Percentiles rank a stretch among this genome's conserved stretches.
These are phyloP conservation scores for Rhododendron henanense DNA, from an alignment of 148 eudicot species.

Conservation along the genomic window DNA sequence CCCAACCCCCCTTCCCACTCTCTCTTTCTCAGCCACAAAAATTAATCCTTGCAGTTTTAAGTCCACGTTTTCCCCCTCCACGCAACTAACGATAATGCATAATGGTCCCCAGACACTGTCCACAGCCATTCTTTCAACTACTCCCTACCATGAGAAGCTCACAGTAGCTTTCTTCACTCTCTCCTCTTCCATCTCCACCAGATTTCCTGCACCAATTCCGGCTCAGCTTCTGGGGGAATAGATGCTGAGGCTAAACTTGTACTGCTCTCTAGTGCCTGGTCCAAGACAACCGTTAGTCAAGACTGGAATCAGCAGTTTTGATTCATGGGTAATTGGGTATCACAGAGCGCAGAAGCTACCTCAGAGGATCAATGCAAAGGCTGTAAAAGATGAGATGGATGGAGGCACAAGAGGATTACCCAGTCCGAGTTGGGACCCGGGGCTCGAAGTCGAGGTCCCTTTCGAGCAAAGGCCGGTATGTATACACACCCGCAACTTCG, in stretches of 20 bases:
- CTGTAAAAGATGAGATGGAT: conserved; percentile 68
- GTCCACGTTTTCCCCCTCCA: conserved; percentile 42
- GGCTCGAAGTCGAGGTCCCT: conserved; percentile 86
- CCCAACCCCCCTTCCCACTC: conserved; percentile 17
- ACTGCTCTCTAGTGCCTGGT: conserved; percentile 50
- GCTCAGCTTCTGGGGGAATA: neutral
- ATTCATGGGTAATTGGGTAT: conserved; percentile 38
- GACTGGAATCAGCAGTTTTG: conserved; percentile 23
- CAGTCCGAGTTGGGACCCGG: conserved; percentile 90
- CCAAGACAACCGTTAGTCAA: conserved; percentile 30
- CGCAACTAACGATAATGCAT: conserved; percentile 29
- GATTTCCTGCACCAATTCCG: neutral
- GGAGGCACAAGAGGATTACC: conserved; percentile 61
- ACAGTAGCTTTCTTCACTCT: neutral
- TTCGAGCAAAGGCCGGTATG: conserved; percentile 96
- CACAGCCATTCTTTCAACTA: neutral
- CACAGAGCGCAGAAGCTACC: conserved; percentile 25
- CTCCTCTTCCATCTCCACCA: conserved; percentile 13
- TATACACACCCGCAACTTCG: neutral
- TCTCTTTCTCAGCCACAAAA: conserved; percentile 24
- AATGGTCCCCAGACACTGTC: conserved; percentile 25
- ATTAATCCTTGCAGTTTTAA: neutral
- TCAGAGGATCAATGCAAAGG: conserved; percentile 37
- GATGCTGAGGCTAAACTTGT: conserved; percentile 68
- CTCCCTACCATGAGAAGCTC: no score